Evolutionary conservation across 805 yeast species (phyloP).

Genomic region (Yarrowia yakushimensis): DNA sequence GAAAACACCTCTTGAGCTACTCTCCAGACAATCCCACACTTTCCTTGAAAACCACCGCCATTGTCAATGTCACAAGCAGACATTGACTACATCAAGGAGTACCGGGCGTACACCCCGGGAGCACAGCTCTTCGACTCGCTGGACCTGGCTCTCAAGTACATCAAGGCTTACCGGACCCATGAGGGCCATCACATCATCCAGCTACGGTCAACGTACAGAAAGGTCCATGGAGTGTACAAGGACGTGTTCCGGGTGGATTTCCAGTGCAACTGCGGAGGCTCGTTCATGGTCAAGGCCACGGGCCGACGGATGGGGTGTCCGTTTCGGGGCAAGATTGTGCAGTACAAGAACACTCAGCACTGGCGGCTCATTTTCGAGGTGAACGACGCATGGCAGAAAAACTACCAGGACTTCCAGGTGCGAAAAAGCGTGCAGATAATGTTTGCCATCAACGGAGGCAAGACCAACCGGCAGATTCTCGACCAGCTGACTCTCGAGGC

Average conservation of each 20-base stretch:
- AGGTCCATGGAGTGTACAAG: conserved; percentile 25
- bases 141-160: conserved; percentile 16
- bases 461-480: conserved; percentile 15
- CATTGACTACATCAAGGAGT: conserved; percentile 24
- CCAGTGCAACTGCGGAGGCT: conserved; percentile 25
- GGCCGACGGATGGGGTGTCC: conserved; percentile 21
- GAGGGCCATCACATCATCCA: conserved; percentile 23
- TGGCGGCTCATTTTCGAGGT: conserved; percentile 24
- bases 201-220: conserved; percentile 20
- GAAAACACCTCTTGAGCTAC: not conserved
- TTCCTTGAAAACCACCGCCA: not conserved
- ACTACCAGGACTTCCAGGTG: conserved; percentile 21
- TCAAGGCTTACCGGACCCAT: conserved; percentile 20
- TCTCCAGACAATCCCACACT: not conserved
- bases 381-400: conserved; percentile 19
- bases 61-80: conserved; percentile 22
- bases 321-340: conserved; percentile 20
- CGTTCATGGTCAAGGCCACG: conserved; percentile 11
- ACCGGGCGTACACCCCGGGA: conserved; percentile 17
- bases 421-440: conserved; percentile 7
- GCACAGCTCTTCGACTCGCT: conserved; percentile 17
- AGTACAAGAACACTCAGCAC: conserved; percentile 19
- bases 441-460: conserved; percentile 22
- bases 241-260: conserved; percentile 24
- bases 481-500: conserved; percentile 16